Conservation (phyloP, 352 stramenopile genomes). For the Phytophthora pistaciae region DNA sequence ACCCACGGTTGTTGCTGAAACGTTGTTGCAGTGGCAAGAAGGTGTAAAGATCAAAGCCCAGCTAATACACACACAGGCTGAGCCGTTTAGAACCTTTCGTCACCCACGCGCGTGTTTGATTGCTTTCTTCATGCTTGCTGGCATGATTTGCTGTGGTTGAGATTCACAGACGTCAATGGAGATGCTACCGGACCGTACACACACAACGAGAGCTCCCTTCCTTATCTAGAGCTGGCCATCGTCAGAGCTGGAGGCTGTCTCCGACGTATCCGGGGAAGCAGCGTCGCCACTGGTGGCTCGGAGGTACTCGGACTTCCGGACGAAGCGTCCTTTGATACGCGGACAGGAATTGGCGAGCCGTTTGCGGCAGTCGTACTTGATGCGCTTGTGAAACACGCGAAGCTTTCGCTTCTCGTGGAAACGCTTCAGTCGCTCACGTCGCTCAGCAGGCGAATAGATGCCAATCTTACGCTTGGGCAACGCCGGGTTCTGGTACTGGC, state of each 20-base stretch:
- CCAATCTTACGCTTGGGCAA: constrained; percentile 55
- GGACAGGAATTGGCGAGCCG: constrained; percentile 73
- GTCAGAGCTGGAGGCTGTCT: constrained; percentile 18
- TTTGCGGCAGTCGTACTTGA: constrained; percentile 83
- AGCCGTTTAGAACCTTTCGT: constrained; percentile 13
- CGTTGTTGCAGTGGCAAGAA: constrained; percentile 23
- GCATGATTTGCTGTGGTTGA: constrained; percentile 7
- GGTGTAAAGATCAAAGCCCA: constrained; percentile 29
- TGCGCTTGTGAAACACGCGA: constrained; percentile 73
- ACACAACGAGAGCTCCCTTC: neutral
- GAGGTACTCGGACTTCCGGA: constrained; percentile 42
- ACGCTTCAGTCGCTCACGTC: constrained; percentile 61
- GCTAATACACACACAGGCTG: constrained; percentile 27
- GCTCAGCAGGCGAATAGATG: constrained; percentile 62
- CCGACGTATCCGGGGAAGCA: constrained; percentile 6
- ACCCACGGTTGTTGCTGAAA: constrained; percentile 14
- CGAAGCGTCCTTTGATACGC: constrained; percentile 79
- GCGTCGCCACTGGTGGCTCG: constrained; percentile 17
- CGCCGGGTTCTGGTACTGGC: neutral
- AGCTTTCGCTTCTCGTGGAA: constrained; percentile 83
- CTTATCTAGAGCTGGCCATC: constrained; percentile 7
- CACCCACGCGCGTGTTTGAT: neutral
- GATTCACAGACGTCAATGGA: constrained; percentile 3
- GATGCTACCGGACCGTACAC: neutral
- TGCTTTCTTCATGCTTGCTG: neutral